Evolutionary conservation across 768 basidiomycete genomes (phyloP).

Genomic region (Stropharia rugosoannulata): DNA sequence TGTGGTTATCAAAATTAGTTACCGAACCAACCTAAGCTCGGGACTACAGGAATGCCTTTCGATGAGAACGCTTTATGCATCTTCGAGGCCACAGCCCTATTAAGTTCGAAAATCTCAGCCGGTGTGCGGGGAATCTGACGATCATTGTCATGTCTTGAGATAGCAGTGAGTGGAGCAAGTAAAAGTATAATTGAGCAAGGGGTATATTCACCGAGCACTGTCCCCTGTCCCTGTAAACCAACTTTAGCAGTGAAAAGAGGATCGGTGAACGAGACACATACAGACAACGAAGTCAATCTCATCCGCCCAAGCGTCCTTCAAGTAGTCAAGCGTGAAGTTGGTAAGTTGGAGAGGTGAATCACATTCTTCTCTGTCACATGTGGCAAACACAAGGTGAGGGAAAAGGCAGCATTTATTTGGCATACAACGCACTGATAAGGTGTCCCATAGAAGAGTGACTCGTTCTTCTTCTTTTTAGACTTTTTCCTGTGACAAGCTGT

Average conservation of each 20-base stretch:
- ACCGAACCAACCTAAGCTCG: slow-evolving; percentile 63
- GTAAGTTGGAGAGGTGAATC: slow-evolving; percentile 81
- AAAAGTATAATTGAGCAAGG: neutral
- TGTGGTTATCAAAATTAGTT: neutral
- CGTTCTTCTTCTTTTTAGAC: slow-evolving; percentile 50
- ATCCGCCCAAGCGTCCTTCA: slow-evolving; percentile 76
- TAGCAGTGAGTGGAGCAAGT: slow-evolving; percentile 1
- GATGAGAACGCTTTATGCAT: slow-evolving; percentile 75
- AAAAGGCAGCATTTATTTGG: slow-evolving; percentile 1
- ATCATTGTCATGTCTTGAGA: slow-evolving; percentile 79
- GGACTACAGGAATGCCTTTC: slow-evolving; percentile 75
- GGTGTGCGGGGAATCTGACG: slow-evolving; percentile 76
- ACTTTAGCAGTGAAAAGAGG: neutral
- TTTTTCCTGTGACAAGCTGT: slow-evolving; percentile 70
- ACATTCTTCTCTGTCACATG: slow-evolving; percentile 51
- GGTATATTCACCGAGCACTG: slow-evolving; percentile 53
- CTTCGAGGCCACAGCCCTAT: slow-evolving; percentile 60
- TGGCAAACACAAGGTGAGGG: neutral
- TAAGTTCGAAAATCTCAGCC: slow-evolving; percentile 75
- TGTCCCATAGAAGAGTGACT: slow-evolving; percentile 64
- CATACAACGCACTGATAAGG: slow-evolving; percentile 56
- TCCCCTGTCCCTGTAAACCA: slow-evolving; percentile 69
- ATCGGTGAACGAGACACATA: slow-evolving; percentile 29
- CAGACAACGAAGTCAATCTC: slow-evolving; percentile 92
- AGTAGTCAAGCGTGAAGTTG: slow-evolving; percentile 78